Percentiles rank a stretch among this genome's conserved stretches.
These are phyloP conservation scores for Aspergillus ellipticus DNA, from an alignment of 495 filamentous ascomycete genomes.

Conservation along the genomic window DNA sequence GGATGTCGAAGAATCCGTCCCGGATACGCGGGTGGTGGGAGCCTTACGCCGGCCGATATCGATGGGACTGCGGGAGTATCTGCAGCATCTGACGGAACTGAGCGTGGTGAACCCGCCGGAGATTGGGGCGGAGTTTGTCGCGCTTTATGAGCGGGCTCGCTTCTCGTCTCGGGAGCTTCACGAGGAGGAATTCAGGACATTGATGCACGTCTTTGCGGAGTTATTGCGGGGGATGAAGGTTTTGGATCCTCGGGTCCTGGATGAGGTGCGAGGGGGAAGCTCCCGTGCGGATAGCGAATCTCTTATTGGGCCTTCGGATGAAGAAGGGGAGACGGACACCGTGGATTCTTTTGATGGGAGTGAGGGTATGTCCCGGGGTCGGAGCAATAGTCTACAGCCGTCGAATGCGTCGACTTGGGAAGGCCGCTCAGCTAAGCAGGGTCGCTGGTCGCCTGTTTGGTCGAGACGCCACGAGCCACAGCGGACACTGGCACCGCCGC, in stretches of 20 bases:
- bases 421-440: conserved; percentile 26
- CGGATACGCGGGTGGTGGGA: conserved; percentile 61
- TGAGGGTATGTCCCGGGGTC: conserved; percentile 18
- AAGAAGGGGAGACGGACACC: conserved; percentile 46
- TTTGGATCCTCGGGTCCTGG: conserved; percentile 48
- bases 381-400: conserved; percentile 30
- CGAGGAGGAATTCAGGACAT: conserved; percentile 67
- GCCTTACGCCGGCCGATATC: conserved; percentile 64
- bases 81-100: conserved; percentile 63
- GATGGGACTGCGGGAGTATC: conserved; percentile 80
- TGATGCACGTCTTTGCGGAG: conserved; percentile 88
- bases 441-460: conserved; percentile 8
- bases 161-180: conserved; percentile 62
- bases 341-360: conserved; percentile 25
- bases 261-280: conserved; percentile 34
- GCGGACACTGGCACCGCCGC: conserved; percentile 9
- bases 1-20: conserved; percentile 26
- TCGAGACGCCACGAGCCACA: not conserved
- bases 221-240: conserved; percentile 72
- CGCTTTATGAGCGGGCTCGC: conserved; percentile 75
- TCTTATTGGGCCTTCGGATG: conserved; percentile 40
- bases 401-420: conserved; percentile 33
- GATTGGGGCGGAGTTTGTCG: conserved; percentile 60
- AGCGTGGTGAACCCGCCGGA: conserved; percentile 58
- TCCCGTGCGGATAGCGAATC: conserved; percentile 36